Percentiles rank a stretch among this genome's conserved stretches.
Evolutionary conservation across 352 stramenopile species (phyloP).

Genomic region (Phytopythium cucurbitacearum): DNA sequence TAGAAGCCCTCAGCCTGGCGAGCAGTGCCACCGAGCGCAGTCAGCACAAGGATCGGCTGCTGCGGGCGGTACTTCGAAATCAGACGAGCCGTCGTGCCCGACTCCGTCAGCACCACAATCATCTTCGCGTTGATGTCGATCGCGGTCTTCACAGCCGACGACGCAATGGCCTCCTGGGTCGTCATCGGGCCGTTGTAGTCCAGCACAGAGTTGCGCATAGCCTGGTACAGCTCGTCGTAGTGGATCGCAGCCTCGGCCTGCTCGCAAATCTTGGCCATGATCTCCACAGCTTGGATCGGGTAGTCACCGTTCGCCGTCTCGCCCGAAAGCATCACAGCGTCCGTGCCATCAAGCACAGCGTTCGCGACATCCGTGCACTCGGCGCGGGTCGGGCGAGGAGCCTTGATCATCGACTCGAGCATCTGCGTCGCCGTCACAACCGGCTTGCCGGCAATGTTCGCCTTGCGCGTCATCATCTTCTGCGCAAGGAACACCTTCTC

Average conservation of each 20-base stretch:
- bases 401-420: conserved; percentile 99
- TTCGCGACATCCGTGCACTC: conserved; percentile 99
- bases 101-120: conserved; percentile 98
- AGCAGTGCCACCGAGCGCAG: conserved; percentile 30
- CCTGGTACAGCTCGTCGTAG: conserved; percentile 67
- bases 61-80: conserved; percentile 95
- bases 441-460: conserved; percentile 96
- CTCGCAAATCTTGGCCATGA: conserved; percentile 91
- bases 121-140: conserved; percentile 95
- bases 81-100: conserved; percentile 90
- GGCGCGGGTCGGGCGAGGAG: conserved; percentile 95
- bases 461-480: conserved; percentile 98
- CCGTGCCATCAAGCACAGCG: conserved; percentile 97
- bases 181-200: conserved; percentile 41
- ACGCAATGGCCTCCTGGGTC: conserved; percentile 93
- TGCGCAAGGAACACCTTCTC: conserved; percentile 99
- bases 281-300: conserved; percentile 92
- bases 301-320: conserved; percentile 99
- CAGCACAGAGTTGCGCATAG: conserved; percentile 35
- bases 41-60: conserved; percentile 88
- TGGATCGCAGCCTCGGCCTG: conserved; percentile 87
- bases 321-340: conserved; percentile 98
- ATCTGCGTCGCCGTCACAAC: conserved; percentile 98
- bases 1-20: conserved; percentile 64
- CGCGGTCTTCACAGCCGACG: conserved; percentile 96